Base-by-base conservation (phyloP, 2,329 filamentous ascomycete genomes). In the Paecilomyces formosus region DNA sequence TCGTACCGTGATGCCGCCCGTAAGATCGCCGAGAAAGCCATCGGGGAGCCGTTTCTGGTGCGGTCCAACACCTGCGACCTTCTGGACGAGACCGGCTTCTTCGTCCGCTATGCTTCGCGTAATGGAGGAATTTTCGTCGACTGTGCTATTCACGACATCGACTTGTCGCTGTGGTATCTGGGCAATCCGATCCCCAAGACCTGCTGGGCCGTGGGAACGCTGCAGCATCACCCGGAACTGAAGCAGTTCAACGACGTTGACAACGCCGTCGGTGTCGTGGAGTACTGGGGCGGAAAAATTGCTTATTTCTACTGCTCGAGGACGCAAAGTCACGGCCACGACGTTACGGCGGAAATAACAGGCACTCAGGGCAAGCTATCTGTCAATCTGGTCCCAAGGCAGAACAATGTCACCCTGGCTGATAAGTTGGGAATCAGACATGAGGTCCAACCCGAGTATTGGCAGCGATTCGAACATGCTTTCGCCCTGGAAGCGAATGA, bases 121-220 rank as follows among this genome's bases (percentile, higher is more conserved):
- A 75, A 70, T 55, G 76, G 76, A 28, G 77, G 77, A 30, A 74
- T 79, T 26, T 79, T 79, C 61, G 72, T 79, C 28, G 77, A 79
- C 63, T 73, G 70, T 61, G 63, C 68, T 35, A 73, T 79, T 39
- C 77, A 80, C 58, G 76, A 79, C 59, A 77, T 80, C 57, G 77
- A 79, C 59, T 67, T 79, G 0, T 71, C 71, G 0, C 64, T 79
- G 1, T 76, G 67, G 65, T 78, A 74, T 62, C 71, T 79, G 39
- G 72, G 72, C 15, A 67, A 72, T 21, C 63, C 70, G 33, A 62
- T 70, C 12, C 70, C 73, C 18, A 77, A 78, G 61, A 66, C 68
- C 11, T 67, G 71, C 35, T 73, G 68, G 53, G 76, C 74, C 1
- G 61, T 70, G 26, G 75, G 75, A 5, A 68, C 70, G 8, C 62